phyloP scores from a whole-genome alignment of 495 filamentous ascomycete species.

The Xylaria grammica region DNA sequence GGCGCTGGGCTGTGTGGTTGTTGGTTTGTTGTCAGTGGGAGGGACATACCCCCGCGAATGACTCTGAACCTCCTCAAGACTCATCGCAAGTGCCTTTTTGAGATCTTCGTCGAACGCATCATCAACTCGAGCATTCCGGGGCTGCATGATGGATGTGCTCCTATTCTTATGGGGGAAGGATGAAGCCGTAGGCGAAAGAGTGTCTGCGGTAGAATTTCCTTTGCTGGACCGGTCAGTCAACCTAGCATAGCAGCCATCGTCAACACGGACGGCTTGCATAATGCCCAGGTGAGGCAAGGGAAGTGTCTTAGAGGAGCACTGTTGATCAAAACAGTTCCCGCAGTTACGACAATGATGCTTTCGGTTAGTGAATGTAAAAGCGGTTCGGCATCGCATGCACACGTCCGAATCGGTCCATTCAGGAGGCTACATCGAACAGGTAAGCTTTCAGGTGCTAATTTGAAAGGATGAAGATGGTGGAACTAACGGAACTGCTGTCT shows the following conservation, averaged over 20 bases:
- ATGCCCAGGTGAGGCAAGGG: conserved; percentile 94
- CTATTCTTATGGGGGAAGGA: conserved; percentile 46
- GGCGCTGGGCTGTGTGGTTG: conserved; percentile 44
- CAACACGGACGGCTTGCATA: conserved; percentile 88
- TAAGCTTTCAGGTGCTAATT: conserved; percentile 22
- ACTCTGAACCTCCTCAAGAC: conserved; percentile 86
- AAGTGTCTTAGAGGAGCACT: conserved; percentile 88
- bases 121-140: conserved; percentile 81
- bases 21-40: conserved; percentile 43
- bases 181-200: conserved; percentile 37
- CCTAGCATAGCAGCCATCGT: conserved; percentile 92
- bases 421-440: conserved; percentile 69
- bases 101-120: conserved; percentile 92
- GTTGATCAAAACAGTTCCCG: conserved; percentile 92
- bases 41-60: conserved; percentile 53
- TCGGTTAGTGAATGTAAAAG: conserved; percentile 96
- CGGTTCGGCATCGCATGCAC: conserved; percentile 94
- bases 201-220: conserved; percentile 33
- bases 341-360: conserved; percentile 99
- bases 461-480: conserved; percentile 3
- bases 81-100: conserved; percentile 92
- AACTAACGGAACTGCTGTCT: conserved; percentile 90
- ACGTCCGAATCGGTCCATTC: conserved; percentile 99
- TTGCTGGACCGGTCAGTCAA: conserved; percentile 74
- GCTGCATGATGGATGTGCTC: conserved; percentile 73